Percentiles rank a stretch among this genome's conserved stretches.
phyloP scores from a whole-genome alignment of 1,284 basidiomycete species.

The Stygiomarasmius scandens region DNA sequence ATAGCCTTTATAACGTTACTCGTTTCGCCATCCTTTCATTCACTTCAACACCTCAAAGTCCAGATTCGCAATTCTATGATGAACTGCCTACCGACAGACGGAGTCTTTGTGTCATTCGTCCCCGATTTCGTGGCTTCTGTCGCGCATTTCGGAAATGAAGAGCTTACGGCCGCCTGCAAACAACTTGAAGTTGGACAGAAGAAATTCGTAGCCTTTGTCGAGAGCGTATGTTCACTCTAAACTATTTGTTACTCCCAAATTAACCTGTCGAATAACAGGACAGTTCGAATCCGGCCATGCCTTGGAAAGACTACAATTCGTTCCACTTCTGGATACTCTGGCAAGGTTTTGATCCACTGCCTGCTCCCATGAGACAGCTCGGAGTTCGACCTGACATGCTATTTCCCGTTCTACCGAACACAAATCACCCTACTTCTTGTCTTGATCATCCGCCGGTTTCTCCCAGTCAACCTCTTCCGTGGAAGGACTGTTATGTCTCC shows the following conservation, averaged over 20 bases:
- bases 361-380: background rate
- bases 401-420: slow-evolving; percentile 15
- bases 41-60: too few relatives aligned
- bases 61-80: too few relatives aligned
- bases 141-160: slow-evolving; percentile 2
- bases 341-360: slow-evolving; percentile 5
- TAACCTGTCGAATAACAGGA: background rate
- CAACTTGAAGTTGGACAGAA: background rate
- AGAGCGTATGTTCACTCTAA: background rate
- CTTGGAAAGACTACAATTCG: background rate
- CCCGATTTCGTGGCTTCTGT: slow-evolving; percentile 9
- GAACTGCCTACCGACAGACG: slow-evolving; percentile 1
- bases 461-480: slow-evolving; percentile 11
- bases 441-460: background rate
- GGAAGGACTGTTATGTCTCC: slow-evolving; percentile 15
- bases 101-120: slow-evolving; percentile 6
- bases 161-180: slow-evolving; percentile 5
- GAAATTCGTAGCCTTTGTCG: slow-evolving; percentile 9
- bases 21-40: too few relatives aligned
- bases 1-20: too few relatives aligned
- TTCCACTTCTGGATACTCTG: slow-evolving; percentile 6
- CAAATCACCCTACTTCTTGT: slow-evolving; percentile 4
- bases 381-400: slow-evolving; percentile 10
- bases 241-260: background rate
- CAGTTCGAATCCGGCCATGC: background rate